Conservation (phyloP, 1,284 basidiomycete genomes). For the Cryptococcus jaspeensis region DNA sequence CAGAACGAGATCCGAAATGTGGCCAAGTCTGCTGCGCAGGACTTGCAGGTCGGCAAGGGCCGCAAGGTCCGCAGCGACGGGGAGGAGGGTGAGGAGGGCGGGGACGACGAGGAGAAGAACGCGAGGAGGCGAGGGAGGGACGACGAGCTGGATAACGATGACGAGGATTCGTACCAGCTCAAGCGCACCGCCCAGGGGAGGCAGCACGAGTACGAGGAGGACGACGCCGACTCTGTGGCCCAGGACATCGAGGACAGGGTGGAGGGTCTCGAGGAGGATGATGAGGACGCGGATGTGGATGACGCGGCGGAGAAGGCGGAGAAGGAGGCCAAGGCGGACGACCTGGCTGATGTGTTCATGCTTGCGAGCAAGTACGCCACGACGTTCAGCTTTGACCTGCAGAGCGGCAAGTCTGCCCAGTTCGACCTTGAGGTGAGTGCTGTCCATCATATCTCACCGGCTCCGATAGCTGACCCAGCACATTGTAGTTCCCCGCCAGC, state of each 20-base stretch:
- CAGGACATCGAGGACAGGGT: conserved; percentile 63
- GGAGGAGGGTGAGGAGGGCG: conserved; percentile 54
- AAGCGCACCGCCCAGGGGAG: conserved; percentile 64
- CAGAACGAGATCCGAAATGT: conserved; percentile 81
- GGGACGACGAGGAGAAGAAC: conserved; percentile 52
- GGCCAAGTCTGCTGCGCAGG: conserved; percentile 74
- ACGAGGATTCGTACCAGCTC: conserved; percentile 69
- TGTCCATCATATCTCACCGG: neutral
- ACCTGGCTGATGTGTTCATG: conserved; percentile 56
- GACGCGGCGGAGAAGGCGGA: conserved; percentile 56
- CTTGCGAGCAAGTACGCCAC: conserved; percentile 54
- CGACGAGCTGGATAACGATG: conserved; percentile 63
- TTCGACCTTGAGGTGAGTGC: conserved; percentile 75
- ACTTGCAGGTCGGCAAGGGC: conserved; percentile 83
- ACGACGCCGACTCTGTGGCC: conserved; percentile 59
- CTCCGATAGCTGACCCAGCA: neutral
- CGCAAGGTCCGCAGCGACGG: conserved; percentile 52
- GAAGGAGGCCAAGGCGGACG: conserved; percentile 46
- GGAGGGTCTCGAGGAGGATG: conserved; percentile 58
- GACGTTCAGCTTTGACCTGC: conserved; percentile 69
- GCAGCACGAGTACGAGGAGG: conserved; percentile 68
- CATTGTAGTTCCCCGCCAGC: conserved; percentile 53
- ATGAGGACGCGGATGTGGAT: conserved; percentile 48
- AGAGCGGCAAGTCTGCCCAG: conserved; percentile 62
- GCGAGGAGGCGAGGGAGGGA: conserved; percentile 44